A percentile compares a stretch with the other conserved stretches of the same genome.
Conservation (phyloP, 768 basidiomycete genomes). For the Sutorius australiensis region DNA sequence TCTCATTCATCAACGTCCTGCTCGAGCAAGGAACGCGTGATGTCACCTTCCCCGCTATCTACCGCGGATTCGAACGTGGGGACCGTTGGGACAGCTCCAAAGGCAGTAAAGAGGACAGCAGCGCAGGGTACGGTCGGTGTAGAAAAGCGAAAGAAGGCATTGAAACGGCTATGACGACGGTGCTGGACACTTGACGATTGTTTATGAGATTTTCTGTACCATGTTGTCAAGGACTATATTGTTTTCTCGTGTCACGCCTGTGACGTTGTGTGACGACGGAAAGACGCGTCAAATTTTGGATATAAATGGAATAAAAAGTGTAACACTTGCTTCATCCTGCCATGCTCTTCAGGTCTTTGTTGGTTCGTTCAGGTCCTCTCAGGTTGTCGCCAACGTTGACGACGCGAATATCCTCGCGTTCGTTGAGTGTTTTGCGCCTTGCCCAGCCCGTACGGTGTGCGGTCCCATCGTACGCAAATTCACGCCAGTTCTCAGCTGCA, state of each 20-base stretch:
- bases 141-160: slow-evolving; percentile 86
- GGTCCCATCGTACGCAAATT: background rate
- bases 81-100: slow-evolving; percentile 40
- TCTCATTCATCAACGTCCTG: slow-evolving; percentile 34
- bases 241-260: slow-evolving; percentile 13
- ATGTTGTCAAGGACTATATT: slow-evolving; percentile 5
- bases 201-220: background rate
- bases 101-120: slow-evolving; percentile 63
- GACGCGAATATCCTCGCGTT: slow-evolving; percentile 10
- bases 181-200: slow-evolving; percentile 2
- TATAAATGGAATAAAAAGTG: background rate
- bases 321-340: background rate
- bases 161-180: slow-evolving; percentile 61
- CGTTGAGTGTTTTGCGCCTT: slow-evolving; percentile 12
- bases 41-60: slow-evolving; percentile 65
- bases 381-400: slow-evolving; percentile 7
- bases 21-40: slow-evolving; percentile 54
- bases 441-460: background rate
- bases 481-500: slow-evolving; percentile 21
- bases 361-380: slow-evolving; percentile 12
- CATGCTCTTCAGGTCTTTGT: slow-evolving; percentile 25
- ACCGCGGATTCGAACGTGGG: slow-evolving; percentile 69
- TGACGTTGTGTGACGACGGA: slow-evolving; percentile 22
- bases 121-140: slow-evolving; percentile 55
- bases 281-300: slow-evolving; percentile 15